These are phyloP conservation scores for Xylariaceae sp. DNA, from an alignment of 2,329 filamentous ascomycete genomes.

Conservation along the genomic window DNA sequence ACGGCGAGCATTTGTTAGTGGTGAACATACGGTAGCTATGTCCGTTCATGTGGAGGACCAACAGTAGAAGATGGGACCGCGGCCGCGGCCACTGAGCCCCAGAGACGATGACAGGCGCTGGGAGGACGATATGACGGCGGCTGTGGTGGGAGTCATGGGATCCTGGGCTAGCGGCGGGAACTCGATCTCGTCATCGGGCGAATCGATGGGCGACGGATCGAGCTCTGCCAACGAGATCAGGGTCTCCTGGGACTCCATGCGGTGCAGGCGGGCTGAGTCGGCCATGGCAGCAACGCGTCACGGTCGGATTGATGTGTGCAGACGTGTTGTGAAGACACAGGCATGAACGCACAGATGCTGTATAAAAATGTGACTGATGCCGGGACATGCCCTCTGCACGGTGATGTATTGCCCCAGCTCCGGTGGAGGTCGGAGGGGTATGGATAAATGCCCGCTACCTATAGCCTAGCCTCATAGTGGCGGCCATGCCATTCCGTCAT, in stretches of 20 bases:
- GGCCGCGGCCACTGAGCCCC: slow-evolving; percentile 60
- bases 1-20: not conserved
- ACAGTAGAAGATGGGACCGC: slow-evolving; percentile 73
- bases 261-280: slow-evolving; percentile 36
- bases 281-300: slow-evolving; percentile 20
- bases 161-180: slow-evolving; percentile 39
- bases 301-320: not conserved
- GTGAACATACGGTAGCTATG: too few species aligned
- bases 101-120: slow-evolving; percentile 39
- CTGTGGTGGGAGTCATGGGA: slow-evolving; percentile 31
- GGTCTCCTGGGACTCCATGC: slow-evolving; percentile 48
- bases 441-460: too few species aligned
- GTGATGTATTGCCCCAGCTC: too few species aligned
- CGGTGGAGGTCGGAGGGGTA: too few species aligned
- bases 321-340: not conserved
- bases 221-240: slow-evolving; percentile 68
- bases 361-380: too few species aligned
- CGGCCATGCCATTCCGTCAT: too few species aligned
- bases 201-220: slow-evolving; percentile 74
- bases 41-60: slow-evolving; percentile 39
- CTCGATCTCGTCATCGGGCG: slow-evolving; percentile 44
- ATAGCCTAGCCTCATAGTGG: too few species aligned
- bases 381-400: too few species aligned
- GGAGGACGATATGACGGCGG: slow-evolving; percentile 40
- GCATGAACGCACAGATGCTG: too few species aligned